Base-by-base conservation (phyloP, 2,329 filamentous ascomycete genomes). In the Saccharata proteae region DNA sequence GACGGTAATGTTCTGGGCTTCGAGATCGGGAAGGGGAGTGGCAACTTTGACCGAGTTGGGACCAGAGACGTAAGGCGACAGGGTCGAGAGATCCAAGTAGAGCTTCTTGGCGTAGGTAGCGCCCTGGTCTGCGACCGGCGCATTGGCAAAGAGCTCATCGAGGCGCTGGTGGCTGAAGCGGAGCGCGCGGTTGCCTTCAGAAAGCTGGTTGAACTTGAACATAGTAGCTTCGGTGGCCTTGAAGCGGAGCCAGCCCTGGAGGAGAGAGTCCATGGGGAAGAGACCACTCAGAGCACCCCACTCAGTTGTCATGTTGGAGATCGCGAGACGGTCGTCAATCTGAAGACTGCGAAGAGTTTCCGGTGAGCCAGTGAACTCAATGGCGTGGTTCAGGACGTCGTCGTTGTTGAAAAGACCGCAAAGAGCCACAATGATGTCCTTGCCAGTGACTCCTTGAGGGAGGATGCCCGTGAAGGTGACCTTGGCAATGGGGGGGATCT, bases 1-100 rank as follows among this genome's bases (percentile, higher is more conserved):
- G 14, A 96, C 57, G 29, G 72, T 68, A 52, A 96, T 93, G 40
- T 80, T 60, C 49, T 88, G 65, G 0, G 69, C 50, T 44, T 79
- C 78, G 1, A 96, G 70, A 18, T 88, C 74, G 4, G 64, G 59
- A 1, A 96, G 56, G 0, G 88, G 83, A 0, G 77, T 93, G 0
- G 80, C 75, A 0, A 93, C 62, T 56, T 94, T 94, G 47, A 93
- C 84, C 0, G 80, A 86, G 58, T 94, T 93, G 1, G 88, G 88
- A 0, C 88, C 86, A 0, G 85, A 69, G 7, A 94, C 76, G 35
- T 80, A 86, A 0, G 86, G 86, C 0, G 82, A 79, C 0, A 94
- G 68, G 0, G 83, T 86, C 0, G 79, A 82, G 1, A 94, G 69
- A 51, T 93, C 74, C 5, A 94, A 62, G 51, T 80, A 85, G 0